Base-by-base conservation (phyloP, 1,139 yeast genomes). In the Tardiomyces depauwii region DNA sequence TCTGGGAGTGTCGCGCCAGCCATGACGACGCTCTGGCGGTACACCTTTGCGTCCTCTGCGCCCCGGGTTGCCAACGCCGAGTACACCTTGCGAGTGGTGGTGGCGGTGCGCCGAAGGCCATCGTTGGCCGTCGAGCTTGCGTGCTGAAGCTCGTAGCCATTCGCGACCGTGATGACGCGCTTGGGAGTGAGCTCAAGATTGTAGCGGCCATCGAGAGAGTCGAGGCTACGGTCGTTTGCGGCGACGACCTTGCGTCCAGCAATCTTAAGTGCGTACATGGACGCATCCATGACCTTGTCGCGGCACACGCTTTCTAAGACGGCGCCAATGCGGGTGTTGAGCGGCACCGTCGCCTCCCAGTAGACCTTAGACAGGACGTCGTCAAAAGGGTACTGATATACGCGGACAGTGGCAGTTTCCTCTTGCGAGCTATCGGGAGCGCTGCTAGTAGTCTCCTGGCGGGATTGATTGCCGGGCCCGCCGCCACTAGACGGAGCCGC, bases 301-400 rank as follows among this genome's bases (percentile, higher is more conserved):
- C 55, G 51, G 48, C 72, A 67, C 19, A 67, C 58, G 38, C 51
- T 53, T 19, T 58, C 60, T 33, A 66, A 53, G 9, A 67, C 51
- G 10, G 57, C 57, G 9, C 53, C 53, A 9, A 59, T 51, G 36
- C 49, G 45, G 11, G 56, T 56, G 25, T 58, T 56, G 10, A 49
- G 40, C 12, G 53, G 47, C 12, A 53, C 51, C 2, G 48, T 49
- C 2, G 49, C 51, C 16, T 55, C 50, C 67, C 67, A 64, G 44
- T 59, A 60, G 18, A 55, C 51, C 2, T 55, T 54, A 3, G 66
- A 60, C 2, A 61, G 52, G 47, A 63, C 51, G 12, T 63, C 64
- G 43, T 64, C 62, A 48, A 55, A 65, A 2, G 69, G 69, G 45
- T 59, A 61, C 53, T 59, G 61, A 50, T 53, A 65, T 6, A 65